Evolutionary conservation across 2,329 filamentous ascomycete species (phyloP), one percentile per base, ranked within the genome.

Genomic region (Aspergillus fructus): DNA sequence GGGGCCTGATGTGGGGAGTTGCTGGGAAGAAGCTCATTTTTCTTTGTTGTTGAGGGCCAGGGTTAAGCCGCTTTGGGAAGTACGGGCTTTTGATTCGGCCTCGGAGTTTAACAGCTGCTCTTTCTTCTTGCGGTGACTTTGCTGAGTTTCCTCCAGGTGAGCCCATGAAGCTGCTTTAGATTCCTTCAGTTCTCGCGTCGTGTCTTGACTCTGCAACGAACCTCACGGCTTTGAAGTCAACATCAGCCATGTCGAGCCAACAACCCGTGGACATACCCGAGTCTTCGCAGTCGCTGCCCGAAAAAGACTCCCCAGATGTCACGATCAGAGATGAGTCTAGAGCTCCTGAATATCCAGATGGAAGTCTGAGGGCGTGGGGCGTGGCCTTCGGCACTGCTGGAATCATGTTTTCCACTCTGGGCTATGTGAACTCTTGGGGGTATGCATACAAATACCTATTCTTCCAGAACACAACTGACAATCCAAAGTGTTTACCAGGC

Each of bases 401-500:
- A 2, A 43, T 60, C 40, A 57, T 60, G 47, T 53, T 60, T 15
- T 60, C 54, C 30, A 60, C 58, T n/a, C n/a, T 60, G 6, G 58
- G 58, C 21, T 54, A 60, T 34, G 27, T 60, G 6, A 59, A 60
- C 48, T 54, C 58, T 8, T 60, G 58, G 58, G 49, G 53, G 58
- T 59, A 49, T 27, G 58, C 46, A 27, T 24, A 30, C 34, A 37
- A 11, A 13, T 21, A 11, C 15, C 15, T 39, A 3, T 3, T n/a
- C 23, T 2, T 7, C 13, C 9, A 33, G 15, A 13, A 17, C 7
- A 3, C 21, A 41, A 34, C 43, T 49, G 17, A 43, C 15, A 23
- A n/a, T 17, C 11, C 4, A 13, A 34, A 58, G 55, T 40, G 71
- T 75, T n/a, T 80, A 75, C 53, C 75, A 80, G 58, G 70, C 71